Evolutionary conservation across 2,329 filamentous ascomycete species (phyloP), one percentile per base, ranked within the genome.

Genomic region (Microdochium trichocladiopsis): DNA sequence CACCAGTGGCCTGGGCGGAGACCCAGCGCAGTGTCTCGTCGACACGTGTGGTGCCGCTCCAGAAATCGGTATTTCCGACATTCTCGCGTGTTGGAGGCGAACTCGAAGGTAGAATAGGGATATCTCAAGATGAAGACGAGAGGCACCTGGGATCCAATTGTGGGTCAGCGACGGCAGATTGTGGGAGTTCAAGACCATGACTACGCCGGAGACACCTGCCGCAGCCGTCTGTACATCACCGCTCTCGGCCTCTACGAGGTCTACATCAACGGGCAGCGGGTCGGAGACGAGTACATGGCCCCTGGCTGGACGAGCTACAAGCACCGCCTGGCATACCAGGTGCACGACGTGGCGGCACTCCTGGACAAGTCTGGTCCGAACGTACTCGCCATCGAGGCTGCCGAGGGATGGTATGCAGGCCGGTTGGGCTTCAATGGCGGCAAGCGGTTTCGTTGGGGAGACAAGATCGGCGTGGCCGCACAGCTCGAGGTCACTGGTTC

Each of bases 331-430:
- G 60, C 63, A 12, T 78, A 77, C 50, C 69, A 75, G 55, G 66
- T 66, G 0, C 72, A 69, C 48, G 73, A 78, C 57, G 68, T 77
- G 2, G 66, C 63, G 2, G 25, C 57, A 1, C 58, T 72, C 1
- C 49, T 76, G 5, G 6, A 37, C 5, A 45, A 57, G 1, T 66
- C 66, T 2, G 33, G 33, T 11, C 47, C 53, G 6, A 79, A 79
- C 56, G 63, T 63, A 0, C 63, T 80, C 43, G 71, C 66, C 0
- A 69, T 75, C 1, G 71, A 74, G 18, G 72, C 80, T 4, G 74
- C 68, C 2, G 76, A 79, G 57, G 78, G 78, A 0, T 82, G 78
- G 78, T 80, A 71, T 49, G 60, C 68, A 11, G 72, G 73, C 3
- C 64, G 72, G 6, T 61, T 77, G 4, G 64, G 65, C 12, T 69